A percentile compares a stretch with the other conserved stretches of the same genome.
phyloP scores from a whole-genome alignment of 345 rosid species.

The Triadica sebifera region DNA sequence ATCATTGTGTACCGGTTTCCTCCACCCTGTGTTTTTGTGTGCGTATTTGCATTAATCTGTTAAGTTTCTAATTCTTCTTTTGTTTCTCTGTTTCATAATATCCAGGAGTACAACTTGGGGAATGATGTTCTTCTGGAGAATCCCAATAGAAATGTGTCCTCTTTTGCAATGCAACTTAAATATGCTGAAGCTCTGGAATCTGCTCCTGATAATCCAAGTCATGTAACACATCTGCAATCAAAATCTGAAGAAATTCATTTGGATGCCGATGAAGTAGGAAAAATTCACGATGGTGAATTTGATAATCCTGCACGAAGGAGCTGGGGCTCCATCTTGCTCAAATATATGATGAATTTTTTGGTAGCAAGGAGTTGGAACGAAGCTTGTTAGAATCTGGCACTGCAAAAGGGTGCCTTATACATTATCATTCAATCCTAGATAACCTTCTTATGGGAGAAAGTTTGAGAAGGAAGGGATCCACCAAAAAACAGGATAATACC shows the following conservation, averaged over 20 bases:
- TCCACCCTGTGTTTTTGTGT: background rate
- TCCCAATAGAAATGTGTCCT: conserved; percentile 69
- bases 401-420: conserved; percentile 85
- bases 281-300: conserved; percentile 38
- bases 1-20: background rate
- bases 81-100: background rate
- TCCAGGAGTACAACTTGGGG: conserved; percentile 73
- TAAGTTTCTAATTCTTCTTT: background rate
- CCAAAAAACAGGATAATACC: conserved; percentile 22
- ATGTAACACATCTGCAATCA: background rate
- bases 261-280: conserved; percentile 17
- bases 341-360: conserved; percentile 68
- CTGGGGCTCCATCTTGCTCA: conserved; percentile 65
- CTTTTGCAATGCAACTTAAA: conserved; percentile 73
- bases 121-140: conserved; percentile 81
- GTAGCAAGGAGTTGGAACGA: conserved; percentile 63
- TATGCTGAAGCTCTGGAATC: conserved; percentile 36
- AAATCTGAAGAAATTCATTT: conserved; percentile 19
- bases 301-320: conserved; percentile 70
- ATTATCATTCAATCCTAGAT: conserved; percentile 73
- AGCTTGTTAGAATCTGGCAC: conserved; percentile 67
- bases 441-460: conserved; percentile 39
- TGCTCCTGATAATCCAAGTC: conserved; percentile 17
- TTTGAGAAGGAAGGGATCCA: conserved; percentile 29
- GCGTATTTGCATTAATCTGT: background rate